These are phyloP conservation scores for Lasiodiplodia hormozganensis DNA, from an alignment of 2,329 filamentous ascomycete species.

Conservation along the genomic window DNA sequence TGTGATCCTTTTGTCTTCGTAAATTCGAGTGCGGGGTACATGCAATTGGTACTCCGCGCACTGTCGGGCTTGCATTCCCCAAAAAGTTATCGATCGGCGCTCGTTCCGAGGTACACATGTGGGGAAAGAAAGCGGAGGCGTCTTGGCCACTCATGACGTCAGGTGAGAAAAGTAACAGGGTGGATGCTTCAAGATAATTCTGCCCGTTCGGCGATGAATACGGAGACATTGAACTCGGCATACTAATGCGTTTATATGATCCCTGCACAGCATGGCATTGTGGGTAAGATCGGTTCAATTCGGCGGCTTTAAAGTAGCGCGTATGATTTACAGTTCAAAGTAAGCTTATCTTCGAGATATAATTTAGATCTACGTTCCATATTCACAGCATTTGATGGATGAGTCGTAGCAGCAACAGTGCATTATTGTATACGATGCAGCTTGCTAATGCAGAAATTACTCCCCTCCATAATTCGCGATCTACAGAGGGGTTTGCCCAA, in stretches of 20 bases:
- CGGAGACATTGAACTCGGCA: not conserved
- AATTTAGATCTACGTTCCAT: not conserved
- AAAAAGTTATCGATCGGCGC: constrained; percentile 5
- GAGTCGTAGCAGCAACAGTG: not conserved
- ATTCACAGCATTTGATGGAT: not conserved
- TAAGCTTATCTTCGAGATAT: not conserved
- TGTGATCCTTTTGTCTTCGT: not conserved
- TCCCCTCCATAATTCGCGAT: not conserved
- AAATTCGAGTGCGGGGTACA: constrained; percentile 5
- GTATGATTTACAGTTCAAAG: not conserved
- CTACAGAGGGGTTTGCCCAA: not conserved
- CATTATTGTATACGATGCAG: no score
- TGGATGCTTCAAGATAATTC: not conserved
- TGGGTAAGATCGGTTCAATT: not conserved
- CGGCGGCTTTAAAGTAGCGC: not conserved
- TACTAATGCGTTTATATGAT: not conserved
- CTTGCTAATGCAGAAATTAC: not conserved
- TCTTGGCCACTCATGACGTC: constrained; percentile 14
- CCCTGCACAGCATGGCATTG: not conserved
- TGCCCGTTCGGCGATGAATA: not conserved
- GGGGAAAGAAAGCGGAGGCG: constrained; percentile 10
- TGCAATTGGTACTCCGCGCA: not conserved
- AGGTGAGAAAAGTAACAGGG: not conserved
- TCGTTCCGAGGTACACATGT: not conserved
- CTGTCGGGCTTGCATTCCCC: constrained; percentile 1